A percentile compares a stretch with the other conserved stretches of the same genome.
These are phyloP conservation scores for Picea sitchensis DNA, from an alignment of 75 land plant species.

Conservation along the genomic window DNA sequence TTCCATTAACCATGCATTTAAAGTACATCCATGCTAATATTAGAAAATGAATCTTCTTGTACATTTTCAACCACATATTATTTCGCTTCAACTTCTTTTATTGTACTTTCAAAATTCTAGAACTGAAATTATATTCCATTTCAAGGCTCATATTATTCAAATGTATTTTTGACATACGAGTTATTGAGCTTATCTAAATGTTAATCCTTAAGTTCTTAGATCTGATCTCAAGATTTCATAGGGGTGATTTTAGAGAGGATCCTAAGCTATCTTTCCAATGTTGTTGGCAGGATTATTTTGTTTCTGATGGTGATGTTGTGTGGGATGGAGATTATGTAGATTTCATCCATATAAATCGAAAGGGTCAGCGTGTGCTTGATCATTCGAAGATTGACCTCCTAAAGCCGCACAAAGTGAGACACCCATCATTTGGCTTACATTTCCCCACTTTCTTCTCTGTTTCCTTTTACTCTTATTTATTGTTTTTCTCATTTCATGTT, in stretches of 20 bases:
- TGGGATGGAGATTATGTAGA: conserved; percentile 54
- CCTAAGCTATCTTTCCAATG: neutral
- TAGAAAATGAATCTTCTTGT: too few species aligned
- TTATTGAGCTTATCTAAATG: neutral
- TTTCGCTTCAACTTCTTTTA: too few species aligned
- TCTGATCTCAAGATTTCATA: neutral
- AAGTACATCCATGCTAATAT: too few species aligned
- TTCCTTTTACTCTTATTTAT: too few species aligned
- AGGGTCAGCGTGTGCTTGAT: conserved; percentile 39
- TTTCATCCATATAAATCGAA: conserved; percentile 35
- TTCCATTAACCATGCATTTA: too few species aligned
- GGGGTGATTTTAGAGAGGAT: neutral
- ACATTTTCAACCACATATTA: neutral
- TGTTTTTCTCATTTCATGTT: too few species aligned
- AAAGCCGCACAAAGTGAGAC: conserved; percentile 28
- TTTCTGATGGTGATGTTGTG: conserved; percentile 41
- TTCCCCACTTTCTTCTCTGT: too few species aligned
- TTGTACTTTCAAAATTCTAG: neutral
- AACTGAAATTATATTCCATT: neutral
- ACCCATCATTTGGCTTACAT: too few species aligned
- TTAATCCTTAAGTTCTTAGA: neutral
- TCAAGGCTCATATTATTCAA: neutral
- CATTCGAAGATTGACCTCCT: conserved; percentile 47
- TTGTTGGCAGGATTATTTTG: conserved; percentile 45
- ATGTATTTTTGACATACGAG: neutral